Base-by-base conservation (phyloP, 164 flowering plant species). In the Pachysandra terminalis region DNA sequence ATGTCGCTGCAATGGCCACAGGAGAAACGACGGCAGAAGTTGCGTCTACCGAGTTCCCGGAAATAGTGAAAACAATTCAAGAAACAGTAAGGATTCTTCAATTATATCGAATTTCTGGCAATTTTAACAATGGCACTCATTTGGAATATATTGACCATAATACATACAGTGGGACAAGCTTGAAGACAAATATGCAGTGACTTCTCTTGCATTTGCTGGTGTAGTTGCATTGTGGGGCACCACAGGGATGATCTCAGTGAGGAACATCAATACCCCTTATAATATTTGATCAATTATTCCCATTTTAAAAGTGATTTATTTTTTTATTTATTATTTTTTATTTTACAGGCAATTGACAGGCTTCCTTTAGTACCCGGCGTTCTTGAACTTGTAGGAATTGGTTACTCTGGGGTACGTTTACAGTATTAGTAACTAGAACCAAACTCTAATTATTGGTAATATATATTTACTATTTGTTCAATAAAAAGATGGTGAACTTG, bases 151-250 rank as follows among this genome's bases (percentile, higher is more conserved):
- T 35, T 23, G 21, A n/a, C n/a, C n/a, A 59, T n/a, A 24, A 67
- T 62, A 45, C 28, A n/a, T n/a, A 15, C 77, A 95, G 98, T 95
- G 98, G 98, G 94, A 89, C 45, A 95, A 95, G 72, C 80, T 94
- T 61, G 98, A 94, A 40, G 98, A 94, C 71, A 94, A 91, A 78
- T 91, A 91, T 70, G 98, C 97, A 1, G 96, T 95, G 70, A 73
- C 73, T 71, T 83, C 94, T 35, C 81, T 95, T 54, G 97, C 75
- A 24, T 83, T 83, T 9, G 93, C 96, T 51, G 94, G 73, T 54
- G 73, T 53, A 1, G 75, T 91, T 45, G 95, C 79, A 2, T 74
- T 90, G 0, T 82, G 85, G 87, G 94, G 75, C 45, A 86, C 92
- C 19, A 17, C 87, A 21, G 97, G 98, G 41, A 40, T 86, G 85